These are phyloP conservation scores for Bipolaris zeicola DNA, from an alignment of 2,329 filamentous ascomycete species.

Conservation along the genomic window DNA sequence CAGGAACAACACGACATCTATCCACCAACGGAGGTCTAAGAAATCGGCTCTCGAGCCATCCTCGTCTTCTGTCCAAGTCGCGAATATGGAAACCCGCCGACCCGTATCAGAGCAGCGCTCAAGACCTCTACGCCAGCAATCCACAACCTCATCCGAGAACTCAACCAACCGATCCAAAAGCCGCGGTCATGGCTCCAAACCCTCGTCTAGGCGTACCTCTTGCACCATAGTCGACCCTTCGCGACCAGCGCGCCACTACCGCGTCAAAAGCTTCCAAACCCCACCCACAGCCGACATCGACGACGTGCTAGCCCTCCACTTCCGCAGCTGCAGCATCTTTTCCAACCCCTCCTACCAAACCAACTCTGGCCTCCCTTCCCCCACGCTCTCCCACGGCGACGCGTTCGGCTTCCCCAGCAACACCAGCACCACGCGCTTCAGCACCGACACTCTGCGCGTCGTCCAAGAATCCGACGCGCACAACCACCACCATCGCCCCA, in stretches of 20 bases:
- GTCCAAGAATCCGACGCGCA: conserved; percentile 15
- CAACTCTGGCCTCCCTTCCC: conserved; percentile 26
- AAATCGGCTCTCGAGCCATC: conserved; percentile 13
- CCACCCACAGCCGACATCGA: conserved; percentile 41
- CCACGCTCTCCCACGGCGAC: conserved; percentile 29
- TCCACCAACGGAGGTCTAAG: conserved; percentile 24
- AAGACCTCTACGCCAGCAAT: conserved; percentile 31
- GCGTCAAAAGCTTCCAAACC: conserved; percentile 43
- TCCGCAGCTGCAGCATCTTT: conserved; percentile 47
- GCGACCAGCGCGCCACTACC: conserved; percentile 42
- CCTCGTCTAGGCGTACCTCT: conserved; percentile 45
- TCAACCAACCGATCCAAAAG: conserved; percentile 37
- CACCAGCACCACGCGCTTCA: conserved; percentile 21
- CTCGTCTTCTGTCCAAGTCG: conserved; percentile 3
- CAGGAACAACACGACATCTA: conserved; percentile 34
- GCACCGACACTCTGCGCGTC: conserved; percentile 22
- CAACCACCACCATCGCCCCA: conserved; percentile 11
- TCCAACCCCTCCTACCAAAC: conserved; percentile 39
- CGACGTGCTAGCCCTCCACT: conserved; percentile 48
- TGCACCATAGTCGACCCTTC: conserved; percentile 44
- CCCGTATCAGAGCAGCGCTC: conserved; percentile 37
- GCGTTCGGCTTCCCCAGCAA: conserved; percentile 12
- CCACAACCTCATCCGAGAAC: conserved; percentile 36
- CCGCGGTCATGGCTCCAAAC: conserved; percentile 37
- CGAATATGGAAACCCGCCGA: conserved; percentile 21